Percentiles rank a stretch among this genome's conserved stretches.
Conservation (phyloP, 805 yeast species). For the Ogataea sp. region DNA sequence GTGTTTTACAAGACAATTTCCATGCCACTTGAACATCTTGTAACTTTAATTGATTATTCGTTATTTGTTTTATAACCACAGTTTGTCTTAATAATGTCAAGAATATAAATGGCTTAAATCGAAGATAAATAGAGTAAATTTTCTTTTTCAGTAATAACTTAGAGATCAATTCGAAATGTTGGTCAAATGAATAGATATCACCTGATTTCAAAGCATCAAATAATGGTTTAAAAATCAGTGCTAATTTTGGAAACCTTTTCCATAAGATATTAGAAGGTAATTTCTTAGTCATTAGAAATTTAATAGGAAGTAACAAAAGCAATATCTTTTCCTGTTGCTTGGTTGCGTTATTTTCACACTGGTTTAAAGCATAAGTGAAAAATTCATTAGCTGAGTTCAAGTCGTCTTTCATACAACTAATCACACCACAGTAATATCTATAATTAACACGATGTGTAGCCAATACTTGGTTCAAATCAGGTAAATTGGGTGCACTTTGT, state of each 20-base stretch:
- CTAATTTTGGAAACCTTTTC: conserved; percentile 32
- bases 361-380: conserved; percentile 40
- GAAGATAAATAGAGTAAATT: conserved; percentile 51
- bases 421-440: conserved; percentile 60
- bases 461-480: conserved; percentile 35
- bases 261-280: conserved; percentile 38
- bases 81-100: conserved; percentile 40
- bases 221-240: conserved; percentile 35
- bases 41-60: conserved; percentile 13
- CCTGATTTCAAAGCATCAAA: conserved; percentile 46
- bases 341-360: conserved; percentile 20
- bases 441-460: conserved; percentile 50
- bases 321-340: conserved; percentile 40
- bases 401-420: conserved; percentile 59
- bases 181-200: conserved; percentile 44
- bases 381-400: conserved; percentile 41
- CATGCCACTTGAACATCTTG: conserved; percentile 5
- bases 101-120: conserved; percentile 41
- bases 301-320: conserved; percentile 55
- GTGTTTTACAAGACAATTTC: conserved; percentile 9
- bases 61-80: conserved; percentile 28
- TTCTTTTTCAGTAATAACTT: conserved; percentile 45
- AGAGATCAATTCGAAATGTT: conserved; percentile 35
- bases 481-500: conserved; percentile 47
- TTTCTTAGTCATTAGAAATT: conserved; percentile 37